These are phyloP conservation scores for Globisporangium cystogenes DNA, from an alignment of 352 stramenopile species.

Conservation along the genomic window DNA sequence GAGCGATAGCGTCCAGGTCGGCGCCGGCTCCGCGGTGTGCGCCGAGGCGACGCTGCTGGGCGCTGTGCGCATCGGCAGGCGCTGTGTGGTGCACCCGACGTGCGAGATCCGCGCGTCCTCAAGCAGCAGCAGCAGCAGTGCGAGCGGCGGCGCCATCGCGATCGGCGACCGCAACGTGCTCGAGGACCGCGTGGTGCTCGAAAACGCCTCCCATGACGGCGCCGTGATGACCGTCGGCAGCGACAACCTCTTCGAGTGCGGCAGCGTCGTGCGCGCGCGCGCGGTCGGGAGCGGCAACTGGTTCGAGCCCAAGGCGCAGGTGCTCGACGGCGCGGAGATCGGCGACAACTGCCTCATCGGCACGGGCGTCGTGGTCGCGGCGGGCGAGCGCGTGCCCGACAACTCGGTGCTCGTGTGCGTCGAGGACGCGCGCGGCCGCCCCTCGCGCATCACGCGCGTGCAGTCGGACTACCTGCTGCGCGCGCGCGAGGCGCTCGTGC, in stretches of 20 bases:
- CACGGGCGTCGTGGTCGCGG: slow-evolving; percentile 66
- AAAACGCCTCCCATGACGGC: slow-evolving; percentile 2
- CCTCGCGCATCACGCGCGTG: slow-evolving; percentile 34
- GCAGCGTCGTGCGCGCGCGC: slow-evolving; percentile 51
- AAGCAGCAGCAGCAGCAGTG: no score
- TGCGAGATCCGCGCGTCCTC: slow-evolving; percentile 24
- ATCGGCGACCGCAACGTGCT: slow-evolving; percentile 71
- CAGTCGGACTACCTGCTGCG: slow-evolving; percentile 69
- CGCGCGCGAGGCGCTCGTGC: slow-evolving; percentile 46
- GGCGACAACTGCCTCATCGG: slow-evolving; percentile 80
- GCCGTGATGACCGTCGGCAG: slow-evolving; percentile 44
- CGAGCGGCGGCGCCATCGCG: slow-evolving; percentile 19
- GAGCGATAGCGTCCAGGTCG: slow-evolving; percentile 19
- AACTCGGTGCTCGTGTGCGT: slow-evolving; percentile 71
- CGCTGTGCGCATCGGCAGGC: slow-evolving; percentile 27
- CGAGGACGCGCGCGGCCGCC: slow-evolving; percentile 19
- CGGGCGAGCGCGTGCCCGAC: slow-evolving; percentile 55
- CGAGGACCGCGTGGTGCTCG: slow-evolving; percentile 53
- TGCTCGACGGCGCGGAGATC: slow-evolving; percentile 49
- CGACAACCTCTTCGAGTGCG: slow-evolving; percentile 78
- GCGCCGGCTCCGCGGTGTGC: slow-evolving; percentile 36
- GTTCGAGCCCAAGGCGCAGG: slow-evolving; percentile 68
- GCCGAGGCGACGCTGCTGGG: slow-evolving; percentile 38
- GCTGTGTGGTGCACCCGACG: slow-evolving; percentile 47
- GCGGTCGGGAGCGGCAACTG: slow-evolving; percentile 61